phyloP scores from a whole-genome alignment of 75 land plant genomes.

The Chamaecyparis obtusa region DNA sequence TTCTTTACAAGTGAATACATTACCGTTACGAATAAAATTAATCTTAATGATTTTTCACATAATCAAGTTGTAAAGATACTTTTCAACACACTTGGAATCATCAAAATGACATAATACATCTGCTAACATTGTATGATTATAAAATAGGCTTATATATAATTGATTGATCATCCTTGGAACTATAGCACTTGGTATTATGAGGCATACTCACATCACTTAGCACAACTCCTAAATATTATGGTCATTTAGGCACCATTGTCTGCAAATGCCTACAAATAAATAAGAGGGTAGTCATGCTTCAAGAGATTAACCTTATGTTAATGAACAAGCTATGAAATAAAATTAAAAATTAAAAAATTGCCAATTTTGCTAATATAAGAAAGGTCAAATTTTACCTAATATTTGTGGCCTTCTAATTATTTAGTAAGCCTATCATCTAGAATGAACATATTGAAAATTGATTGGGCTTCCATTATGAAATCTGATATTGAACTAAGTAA shows the following conservation, averaged over 20 bases:
- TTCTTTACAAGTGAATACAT: neutral
- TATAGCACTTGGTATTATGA: neutral
- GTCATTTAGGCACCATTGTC: conserved; percentile 98
- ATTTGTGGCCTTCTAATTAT: neutral
- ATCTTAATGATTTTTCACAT: neutral
- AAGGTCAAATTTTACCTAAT: neutral
- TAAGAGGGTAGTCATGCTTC: neutral
- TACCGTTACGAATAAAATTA: neutral
- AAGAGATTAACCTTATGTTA: neutral
- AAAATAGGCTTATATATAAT: neutral
- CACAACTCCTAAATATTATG: conserved; percentile 93
- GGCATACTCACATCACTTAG: conserved; percentile 94
- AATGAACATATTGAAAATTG: no score
- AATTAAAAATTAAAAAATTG: no score
- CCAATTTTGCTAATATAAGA: neutral
- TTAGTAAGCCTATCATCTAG: neutral
- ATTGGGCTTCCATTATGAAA: no score
- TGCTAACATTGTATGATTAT: neutral
- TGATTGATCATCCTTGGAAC: neutral
- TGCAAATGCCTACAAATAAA: conserved; percentile 81
- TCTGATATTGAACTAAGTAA: neutral
- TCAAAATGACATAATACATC: neutral
- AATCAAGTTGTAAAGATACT: neutral
- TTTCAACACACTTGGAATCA: neutral
- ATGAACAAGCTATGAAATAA: neutral